Conservation (phyloP, 371 early-diverging fungal species). For the Amoeboaphelidium protococcarum region DNA sequence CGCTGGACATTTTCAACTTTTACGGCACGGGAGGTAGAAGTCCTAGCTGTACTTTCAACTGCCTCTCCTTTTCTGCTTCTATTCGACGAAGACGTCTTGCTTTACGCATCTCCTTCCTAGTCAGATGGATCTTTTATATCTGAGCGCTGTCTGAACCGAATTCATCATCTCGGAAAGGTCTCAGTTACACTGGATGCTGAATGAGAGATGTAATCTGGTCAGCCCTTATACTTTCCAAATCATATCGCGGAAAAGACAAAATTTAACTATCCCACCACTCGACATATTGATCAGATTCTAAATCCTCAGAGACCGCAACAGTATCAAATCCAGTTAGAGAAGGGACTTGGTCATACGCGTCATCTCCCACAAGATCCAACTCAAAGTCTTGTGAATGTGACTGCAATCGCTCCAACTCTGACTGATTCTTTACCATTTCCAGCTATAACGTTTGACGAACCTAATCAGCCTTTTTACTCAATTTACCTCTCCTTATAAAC, state of each 20-base stretch:
- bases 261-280: conserved; percentile 94
- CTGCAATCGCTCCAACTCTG: not conserved
- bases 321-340: conserved; percentile 38
- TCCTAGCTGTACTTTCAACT: conserved; percentile 76
- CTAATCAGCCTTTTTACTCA: not conserved
- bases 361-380: not conserved
- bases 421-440: not conserved
- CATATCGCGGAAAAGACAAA: not conserved
- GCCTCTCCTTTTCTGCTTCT: conserved; percentile 69
- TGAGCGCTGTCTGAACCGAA: too few relatives aligned
- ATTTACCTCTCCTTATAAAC: not conserved
- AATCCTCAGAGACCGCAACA: too few relatives aligned
- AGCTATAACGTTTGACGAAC: not conserved
- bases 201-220: conserved; percentile 34
- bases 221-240: conserved; percentile 14
- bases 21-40: conserved; percentile 74
- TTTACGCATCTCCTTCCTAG: conserved; percentile 56
- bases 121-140: conserved; percentile 53
- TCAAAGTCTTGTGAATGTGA: not conserved
- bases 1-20: conserved; percentile 64
- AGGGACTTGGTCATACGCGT: not conserved
- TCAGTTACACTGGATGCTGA: conserved; percentile 74
- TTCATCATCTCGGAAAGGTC: conserved; percentile 41
- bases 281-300: conserved; percentile 22
- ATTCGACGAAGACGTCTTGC: conserved; percentile 58